Conservation (phyloP, 169 alveolate genomes). For the Hepatocystis sp. region DNA sequence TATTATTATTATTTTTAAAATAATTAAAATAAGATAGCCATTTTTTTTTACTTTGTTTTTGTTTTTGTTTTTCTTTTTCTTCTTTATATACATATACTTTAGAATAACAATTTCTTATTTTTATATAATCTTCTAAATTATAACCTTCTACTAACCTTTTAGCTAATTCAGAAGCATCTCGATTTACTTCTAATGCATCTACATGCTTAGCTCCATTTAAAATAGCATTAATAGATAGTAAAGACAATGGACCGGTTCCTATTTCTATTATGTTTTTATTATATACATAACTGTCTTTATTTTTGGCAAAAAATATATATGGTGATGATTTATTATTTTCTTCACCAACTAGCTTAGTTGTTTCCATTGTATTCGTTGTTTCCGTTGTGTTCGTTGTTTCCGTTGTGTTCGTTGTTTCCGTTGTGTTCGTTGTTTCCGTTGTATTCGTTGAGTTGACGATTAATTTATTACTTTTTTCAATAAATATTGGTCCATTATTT, state of each 20-base stretch:
- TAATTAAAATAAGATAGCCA: no score
- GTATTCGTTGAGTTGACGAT: no score
- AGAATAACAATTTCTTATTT: conserved; percentile 84
- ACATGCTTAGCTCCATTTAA: conserved; percentile 88
- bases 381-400: no score
- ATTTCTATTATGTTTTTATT: conserved; percentile 85
- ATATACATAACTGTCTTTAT: conserved; percentile 77
- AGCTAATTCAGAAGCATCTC: conserved; percentile 86
- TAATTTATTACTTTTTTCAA: no score
- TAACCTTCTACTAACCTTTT: conserved; percentile 85
- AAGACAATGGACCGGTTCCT: conserved; percentile 90
- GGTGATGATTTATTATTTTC: conserved; percentile 12
- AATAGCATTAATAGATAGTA: conserved; percentile 87
- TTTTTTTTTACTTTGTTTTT: conserved; percentile 35
- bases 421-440: no score
- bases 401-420: no score
- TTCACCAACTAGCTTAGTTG: background rate
- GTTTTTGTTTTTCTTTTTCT: conserved; percentile 15
- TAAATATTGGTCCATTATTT: no score
- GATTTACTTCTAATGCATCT: conserved; percentile 89
- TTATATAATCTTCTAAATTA: conserved; percentile 81
- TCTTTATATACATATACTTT: conserved; percentile 80
- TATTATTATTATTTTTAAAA: no score
- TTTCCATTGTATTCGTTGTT: conserved; percentile 4
- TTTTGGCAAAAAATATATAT: conserved; percentile 38